Conservation (phyloP, 2,329 filamentous ascomycete genomes). For the Alternaria metachromatica region DNA sequence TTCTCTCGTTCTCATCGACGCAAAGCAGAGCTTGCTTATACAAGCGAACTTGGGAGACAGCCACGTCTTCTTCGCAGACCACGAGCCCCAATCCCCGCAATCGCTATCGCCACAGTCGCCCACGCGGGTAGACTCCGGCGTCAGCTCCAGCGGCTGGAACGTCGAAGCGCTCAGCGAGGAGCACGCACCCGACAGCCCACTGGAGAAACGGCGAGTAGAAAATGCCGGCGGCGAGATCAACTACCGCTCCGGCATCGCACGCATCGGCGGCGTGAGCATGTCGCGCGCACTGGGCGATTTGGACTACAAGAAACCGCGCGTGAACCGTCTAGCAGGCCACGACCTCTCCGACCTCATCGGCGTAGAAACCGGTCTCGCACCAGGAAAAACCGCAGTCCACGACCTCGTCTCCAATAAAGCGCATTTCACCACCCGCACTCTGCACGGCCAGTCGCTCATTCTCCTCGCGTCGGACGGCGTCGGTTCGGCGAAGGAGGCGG, state of each 20-base stretch:
- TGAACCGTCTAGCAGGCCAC: slow-evolving; percentile 33
- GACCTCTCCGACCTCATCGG: slow-evolving; percentile 31
- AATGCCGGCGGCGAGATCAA: slow-evolving; percentile 32
- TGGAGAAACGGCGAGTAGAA: slow-evolving; percentile 30
- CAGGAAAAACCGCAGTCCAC: slow-evolving; percentile 25
- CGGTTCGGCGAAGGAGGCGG: slow-evolving; percentile 24
- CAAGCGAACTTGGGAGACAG: slow-evolving; percentile 34
- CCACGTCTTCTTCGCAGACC: slow-evolving; percentile 27
- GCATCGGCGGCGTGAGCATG: slow-evolving; percentile 37
- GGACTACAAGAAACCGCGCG: slow-evolving; percentile 31
- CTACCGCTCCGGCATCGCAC: slow-evolving; percentile 26
- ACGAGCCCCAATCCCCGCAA: slow-evolving; percentile 8
- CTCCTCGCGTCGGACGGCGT: slow-evolving; percentile 34
- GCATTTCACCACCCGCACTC: slow-evolving; percentile 23
- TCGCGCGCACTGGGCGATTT: slow-evolving; percentile 31
- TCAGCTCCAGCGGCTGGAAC: slow-evolving; percentile 22
- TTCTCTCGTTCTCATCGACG: slow-evolving; percentile 29
- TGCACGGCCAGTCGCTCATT: slow-evolving; percentile 25
- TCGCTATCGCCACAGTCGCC: slow-evolving; percentile 7
- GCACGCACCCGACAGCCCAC: slow-evolving; percentile 25
- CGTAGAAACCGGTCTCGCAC: slow-evolving; percentile 31
- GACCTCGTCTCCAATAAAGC: slow-evolving; percentile 34
- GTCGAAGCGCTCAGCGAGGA: slow-evolving; percentile 25
- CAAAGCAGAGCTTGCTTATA: slow-evolving; percentile 27
- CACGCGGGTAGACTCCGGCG: slow-evolving; percentile 5